phyloP scores from a whole-genome alignment of 805 yeast genomes.

The Hagleromyces aurorensis region DNA sequence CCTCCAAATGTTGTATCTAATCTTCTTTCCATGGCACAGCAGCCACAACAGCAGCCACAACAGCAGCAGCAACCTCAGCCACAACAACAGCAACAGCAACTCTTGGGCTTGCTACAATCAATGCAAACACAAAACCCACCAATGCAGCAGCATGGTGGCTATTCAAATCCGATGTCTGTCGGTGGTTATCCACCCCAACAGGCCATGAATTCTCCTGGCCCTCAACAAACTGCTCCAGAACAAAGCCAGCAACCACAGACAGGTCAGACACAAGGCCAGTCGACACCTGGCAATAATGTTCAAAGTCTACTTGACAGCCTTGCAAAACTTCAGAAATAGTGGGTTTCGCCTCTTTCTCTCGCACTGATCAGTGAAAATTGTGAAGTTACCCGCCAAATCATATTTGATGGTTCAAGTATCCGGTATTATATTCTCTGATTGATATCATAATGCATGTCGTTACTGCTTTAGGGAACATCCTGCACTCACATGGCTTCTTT shows the following conservation, averaged over 20 bases:
- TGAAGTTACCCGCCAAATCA: no score
- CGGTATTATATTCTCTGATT: no score
- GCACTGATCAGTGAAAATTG: background rate
- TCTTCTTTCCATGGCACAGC: constrained; percentile 28
- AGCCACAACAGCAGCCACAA: constrained; percentile 27
- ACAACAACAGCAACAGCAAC: constrained; percentile 23
- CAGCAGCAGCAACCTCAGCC: no score
- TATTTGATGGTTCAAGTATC: no score
- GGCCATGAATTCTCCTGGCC: constrained; percentile 10
- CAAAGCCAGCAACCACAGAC: constrained; percentile 9
- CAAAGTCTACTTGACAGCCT: constrained; percentile 34
- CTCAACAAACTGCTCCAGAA: constrained; percentile 6
- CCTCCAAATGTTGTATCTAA: constrained; percentile 31
- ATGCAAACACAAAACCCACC: constrained; percentile 27
- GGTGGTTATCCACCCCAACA: constrained; percentile 10
- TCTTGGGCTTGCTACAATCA: constrained; percentile 28
- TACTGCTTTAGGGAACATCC: no score
- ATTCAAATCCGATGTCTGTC: constrained; percentile 10
- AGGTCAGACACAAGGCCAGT: constrained; percentile 17
- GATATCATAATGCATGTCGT: no score
- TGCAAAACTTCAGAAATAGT: constrained; percentile 31
- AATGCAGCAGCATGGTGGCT: constrained; percentile 17
- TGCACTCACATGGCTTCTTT: no score
- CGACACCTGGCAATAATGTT: constrained; percentile 28
- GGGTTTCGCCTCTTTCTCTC: constrained; percentile 6